Evolutionary conservation across 1,284 basidiomycete species (phyloP).

Genomic region (Pseudozyma thailandica): DNA sequence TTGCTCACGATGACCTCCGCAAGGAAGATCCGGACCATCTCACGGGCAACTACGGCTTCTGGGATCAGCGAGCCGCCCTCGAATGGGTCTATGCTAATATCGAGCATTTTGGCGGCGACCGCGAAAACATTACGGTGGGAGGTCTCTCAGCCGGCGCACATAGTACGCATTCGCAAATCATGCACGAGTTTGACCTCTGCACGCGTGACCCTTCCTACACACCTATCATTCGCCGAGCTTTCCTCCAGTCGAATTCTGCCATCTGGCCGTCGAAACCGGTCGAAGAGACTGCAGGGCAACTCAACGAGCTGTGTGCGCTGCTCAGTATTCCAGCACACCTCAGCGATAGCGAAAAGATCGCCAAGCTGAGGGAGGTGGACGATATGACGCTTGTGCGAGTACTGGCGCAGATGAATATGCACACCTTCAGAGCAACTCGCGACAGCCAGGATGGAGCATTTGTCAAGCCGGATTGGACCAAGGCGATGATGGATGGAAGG

Average conservation of each 20-base stretch:
- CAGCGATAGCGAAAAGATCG: conserved; percentile 27
- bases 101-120: conserved; percentile 61
- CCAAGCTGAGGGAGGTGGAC: conserved; percentile 21
- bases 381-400: conserved; percentile 17
- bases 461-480: conserved; percentile 38
- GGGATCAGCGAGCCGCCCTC: conserved; percentile 50
- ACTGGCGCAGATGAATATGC: conserved; percentile 35
- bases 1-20: conserved; percentile 34
- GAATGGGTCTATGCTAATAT: conserved; percentile 62
- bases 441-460: conserved; percentile 27
- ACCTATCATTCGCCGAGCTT: conserved; percentile 38
- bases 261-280: conserved; percentile 43
- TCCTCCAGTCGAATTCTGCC: conserved; percentile 48
- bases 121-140: conserved; percentile 60
- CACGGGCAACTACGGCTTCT: conserved; percentile 54
- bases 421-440: conserved; percentile 47
- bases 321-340: conserved; percentile 12
- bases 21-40: conserved; percentile 22
- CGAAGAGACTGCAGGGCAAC: conserved; percentile 29
- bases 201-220: conserved; percentile 14
- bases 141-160: conserved; percentile 67
- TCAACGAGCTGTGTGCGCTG: conserved; percentile 31
- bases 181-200: conserved; percentile 57
- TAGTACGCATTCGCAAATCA: conserved; percentile 65
- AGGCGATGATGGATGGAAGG: conserved; percentile 38